phyloP scores from a whole-genome alignment of 352 stramenopile species.

The Pythium dissimile region DNA sequence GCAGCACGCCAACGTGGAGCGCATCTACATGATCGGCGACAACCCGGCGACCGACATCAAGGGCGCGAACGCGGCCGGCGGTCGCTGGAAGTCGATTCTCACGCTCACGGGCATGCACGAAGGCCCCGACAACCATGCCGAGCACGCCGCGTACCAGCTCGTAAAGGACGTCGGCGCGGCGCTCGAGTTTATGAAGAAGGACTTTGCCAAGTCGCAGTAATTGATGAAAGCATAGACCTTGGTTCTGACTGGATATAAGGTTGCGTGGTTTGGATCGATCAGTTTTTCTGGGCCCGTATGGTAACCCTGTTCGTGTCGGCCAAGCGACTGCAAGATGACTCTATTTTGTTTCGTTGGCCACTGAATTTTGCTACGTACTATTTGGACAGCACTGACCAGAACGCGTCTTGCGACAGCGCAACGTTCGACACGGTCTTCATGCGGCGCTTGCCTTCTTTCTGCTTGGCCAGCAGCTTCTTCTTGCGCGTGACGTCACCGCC shows the following conservation, averaged over 20 bases:
- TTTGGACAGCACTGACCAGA: constrained; percentile 96
- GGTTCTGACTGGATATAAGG: not conserved
- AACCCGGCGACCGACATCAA: constrained; percentile 83
- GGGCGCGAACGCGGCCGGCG: constrained; percentile 66
- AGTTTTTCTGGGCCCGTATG: not conserved
- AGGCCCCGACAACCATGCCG: constrained; percentile 60
- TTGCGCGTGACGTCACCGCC: constrained; percentile 97
- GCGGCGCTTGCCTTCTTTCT: constrained; percentile 98
- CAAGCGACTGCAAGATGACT: no score
- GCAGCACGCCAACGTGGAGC: constrained; percentile 59
- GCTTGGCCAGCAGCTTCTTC: constrained; percentile 99
- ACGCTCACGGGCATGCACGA: constrained; percentile 82
- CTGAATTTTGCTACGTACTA: constrained; percentile 23
- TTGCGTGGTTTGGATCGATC: not conserved
- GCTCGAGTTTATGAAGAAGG: constrained; percentile 74
- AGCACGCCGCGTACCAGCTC: constrained; percentile 63
- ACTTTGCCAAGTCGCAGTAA: constrained; percentile 40
- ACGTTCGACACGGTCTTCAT: constrained; percentile 97
- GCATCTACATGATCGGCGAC: constrained; percentile 87
- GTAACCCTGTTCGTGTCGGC: no score
- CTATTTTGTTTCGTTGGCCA: no score
- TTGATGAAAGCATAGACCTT: not conserved
- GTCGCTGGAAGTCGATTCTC: constrained; percentile 81
- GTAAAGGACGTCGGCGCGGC: constrained; percentile 67
- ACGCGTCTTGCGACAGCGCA: constrained; percentile 95